Conservation (phyloP, 2,329 filamentous ascomycete species). For the Aspergillus viridinutans region DNA sequence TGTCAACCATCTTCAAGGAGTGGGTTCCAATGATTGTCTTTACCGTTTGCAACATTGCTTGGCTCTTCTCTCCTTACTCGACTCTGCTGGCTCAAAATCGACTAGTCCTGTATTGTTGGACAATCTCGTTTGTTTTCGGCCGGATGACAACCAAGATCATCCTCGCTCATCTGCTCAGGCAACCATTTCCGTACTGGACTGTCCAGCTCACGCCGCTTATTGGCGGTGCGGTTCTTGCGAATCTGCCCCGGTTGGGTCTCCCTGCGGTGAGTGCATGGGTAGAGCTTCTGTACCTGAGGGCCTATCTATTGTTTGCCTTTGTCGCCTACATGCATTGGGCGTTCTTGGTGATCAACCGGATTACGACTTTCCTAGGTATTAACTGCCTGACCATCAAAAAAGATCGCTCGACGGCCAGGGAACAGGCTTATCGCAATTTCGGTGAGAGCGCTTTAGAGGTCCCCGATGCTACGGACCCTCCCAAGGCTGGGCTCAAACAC, state of each 20-base stretch:
- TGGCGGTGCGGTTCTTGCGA: slow-evolving; percentile 75
- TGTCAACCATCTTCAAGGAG: slow-evolving; percentile 82
- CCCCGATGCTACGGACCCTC: slow-evolving; percentile 2
- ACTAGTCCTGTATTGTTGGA: slow-evolving; percentile 85
- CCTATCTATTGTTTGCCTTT: slow-evolving; percentile 76
- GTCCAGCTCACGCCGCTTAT: slow-evolving; percentile 83
- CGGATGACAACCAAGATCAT: slow-evolving; percentile 99
- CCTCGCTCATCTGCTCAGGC: slow-evolving; percentile 84
- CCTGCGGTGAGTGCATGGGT: slow-evolving; percentile 59
- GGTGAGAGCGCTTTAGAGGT: slow-evolving; percentile 20
- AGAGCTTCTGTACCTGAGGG: slow-evolving; percentile 78
- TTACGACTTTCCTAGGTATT: slow-evolving; percentile 89
- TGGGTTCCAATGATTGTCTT: slow-evolving; percentile 90
- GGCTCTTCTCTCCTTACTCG: slow-evolving; percentile 88
- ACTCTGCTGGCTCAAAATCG: slow-evolving; percentile 77
- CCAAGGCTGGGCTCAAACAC: slow-evolving; percentile 12
- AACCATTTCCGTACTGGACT: slow-evolving; percentile 97
- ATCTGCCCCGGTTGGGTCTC: slow-evolving; percentile 74
- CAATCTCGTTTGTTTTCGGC: slow-evolving; percentile 94
- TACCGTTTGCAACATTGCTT: slow-evolving; percentile 68
- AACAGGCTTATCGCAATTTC: slow-evolving; percentile 33
- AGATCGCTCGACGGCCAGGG: slow-evolving; percentile 30
- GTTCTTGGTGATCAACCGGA: slow-evolving; percentile 80
- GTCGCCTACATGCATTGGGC: slow-evolving; percentile 94
- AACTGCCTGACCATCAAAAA: slow-evolving; percentile 80